phyloP scores from a whole-genome alignment of 1,284 basidiomycete species.

The Trichosporon inkin region DNA sequence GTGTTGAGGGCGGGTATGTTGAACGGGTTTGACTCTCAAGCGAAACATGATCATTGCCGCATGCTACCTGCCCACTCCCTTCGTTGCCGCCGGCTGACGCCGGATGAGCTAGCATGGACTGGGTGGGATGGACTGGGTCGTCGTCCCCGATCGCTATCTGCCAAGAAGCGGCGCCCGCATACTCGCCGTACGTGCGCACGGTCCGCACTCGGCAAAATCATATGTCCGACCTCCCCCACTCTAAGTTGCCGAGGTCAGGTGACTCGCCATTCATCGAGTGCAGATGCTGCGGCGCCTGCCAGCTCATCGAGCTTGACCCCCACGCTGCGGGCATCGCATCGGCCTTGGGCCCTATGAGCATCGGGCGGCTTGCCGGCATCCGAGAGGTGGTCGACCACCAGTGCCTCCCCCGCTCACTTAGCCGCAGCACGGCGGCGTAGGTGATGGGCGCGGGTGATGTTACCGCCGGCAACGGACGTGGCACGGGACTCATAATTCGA shows the following conservation, averaged over 20 bases:
- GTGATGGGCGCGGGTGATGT: background rate
- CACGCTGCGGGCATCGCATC: background rate
- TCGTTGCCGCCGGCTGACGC: too few species aligned
- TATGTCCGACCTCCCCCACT: background rate
- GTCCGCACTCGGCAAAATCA: background rate
- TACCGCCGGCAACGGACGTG: slow-evolving; percentile 8
- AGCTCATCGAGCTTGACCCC: too few species aligned
- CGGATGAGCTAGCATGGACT: too few species aligned
- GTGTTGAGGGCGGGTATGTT: too few species aligned
- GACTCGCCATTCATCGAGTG: background rate
- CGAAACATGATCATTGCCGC: too few species aligned
- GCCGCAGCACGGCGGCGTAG: background rate
- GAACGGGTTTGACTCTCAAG: too few species aligned
- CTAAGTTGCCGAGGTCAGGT: slow-evolving; percentile 6
- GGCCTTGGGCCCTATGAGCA: background rate
- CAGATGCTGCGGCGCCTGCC: background rate
- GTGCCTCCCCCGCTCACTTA: too few species aligned
- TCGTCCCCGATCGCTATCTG: too few species aligned
- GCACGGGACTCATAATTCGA: slow-evolving; percentile 6
- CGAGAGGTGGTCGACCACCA: too few species aligned
- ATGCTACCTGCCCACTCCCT: too few species aligned
- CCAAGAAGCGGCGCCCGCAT: background rate
- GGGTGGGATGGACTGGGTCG: too few species aligned
- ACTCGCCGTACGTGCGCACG: background rate
- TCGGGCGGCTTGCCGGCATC: too few species aligned